Evolutionary conservation across 495 filamentous ascomycete genomes (phyloP), one percentile per base, ranked within the genome.

Genomic region (Tuber calosporum): DNA sequence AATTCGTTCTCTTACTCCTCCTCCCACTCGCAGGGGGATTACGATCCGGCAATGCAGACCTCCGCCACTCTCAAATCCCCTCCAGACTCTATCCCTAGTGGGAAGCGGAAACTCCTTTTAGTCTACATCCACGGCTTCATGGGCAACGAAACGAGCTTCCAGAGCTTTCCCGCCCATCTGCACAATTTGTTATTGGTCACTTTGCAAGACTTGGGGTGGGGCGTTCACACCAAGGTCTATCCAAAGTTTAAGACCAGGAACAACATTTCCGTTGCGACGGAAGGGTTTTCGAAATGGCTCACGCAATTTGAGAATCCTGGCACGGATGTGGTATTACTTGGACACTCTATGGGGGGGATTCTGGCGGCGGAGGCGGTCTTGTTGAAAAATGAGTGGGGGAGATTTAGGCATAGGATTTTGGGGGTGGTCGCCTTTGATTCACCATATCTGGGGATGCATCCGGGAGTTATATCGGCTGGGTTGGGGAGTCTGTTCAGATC

Each of bases 101-200:
- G 53, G 30, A 74, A 71, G 40, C 70, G 93, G 72, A 90, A 83
- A 40, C 84, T 98, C 19, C 85, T 98, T 1, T 77, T 97, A 15
- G 83, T 98, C 36, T 97, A 93, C 81, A 89, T 98, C 78, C 93
- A 97, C 83, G 94, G 94, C 66, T 97, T 97, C 84, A 92, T 93
- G 88, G 94, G 94, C 39, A 90, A 91, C 68, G 93, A 96, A 82
- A 90, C 89, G 22, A 94, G 91, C 75, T 98, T 98, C 79, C 89
- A 90, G 73, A 90, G 89, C 39, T 94, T 97, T 75, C 94, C 94
- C 1, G 90, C 90, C 7, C 93, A 98, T 82, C 87, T 97, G 0
- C 94, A 98, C 83, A 87, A 88, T 80, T 84, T 92, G 36, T 84
- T 97, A 42, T 89, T 89, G n/a, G 83, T 86, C 2, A 85, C 88